These are phyloP conservation scores for Cercophora sp. DNA, from an alignment of 495 filamentous ascomycete species.

Conservation along the genomic window DNA sequence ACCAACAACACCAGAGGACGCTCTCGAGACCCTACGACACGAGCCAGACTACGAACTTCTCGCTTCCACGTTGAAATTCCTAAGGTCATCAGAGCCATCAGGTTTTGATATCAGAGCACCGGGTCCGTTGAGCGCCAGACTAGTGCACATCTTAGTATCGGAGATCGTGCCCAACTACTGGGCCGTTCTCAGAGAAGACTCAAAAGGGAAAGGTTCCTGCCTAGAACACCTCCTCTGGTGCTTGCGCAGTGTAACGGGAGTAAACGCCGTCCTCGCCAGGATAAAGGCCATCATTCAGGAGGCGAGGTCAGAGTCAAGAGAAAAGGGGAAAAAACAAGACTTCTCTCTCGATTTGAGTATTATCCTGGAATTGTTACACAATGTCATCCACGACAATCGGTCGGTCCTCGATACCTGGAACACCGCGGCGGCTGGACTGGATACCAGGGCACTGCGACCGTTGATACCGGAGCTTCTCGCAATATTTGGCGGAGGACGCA, in stretches of 20 bases:
- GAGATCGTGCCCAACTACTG: constrained; percentile 76
- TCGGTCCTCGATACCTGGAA: constrained; percentile 54
- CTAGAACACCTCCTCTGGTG: constrained; percentile 56
- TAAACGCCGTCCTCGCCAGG: constrained; percentile 63
- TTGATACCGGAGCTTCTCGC: constrained; percentile 40
- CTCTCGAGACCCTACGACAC: constrained; percentile 58
- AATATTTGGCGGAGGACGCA: constrained; percentile 64
- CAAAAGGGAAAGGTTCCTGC: constrained; percentile 21
- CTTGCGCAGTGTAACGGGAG: constrained; percentile 66
- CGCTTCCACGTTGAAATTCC: constrained; percentile 45
- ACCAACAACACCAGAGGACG: constrained; percentile 49
- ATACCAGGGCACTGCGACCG: constrained; percentile 12
- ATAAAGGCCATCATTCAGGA: constrained; percentile 53
- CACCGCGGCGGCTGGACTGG: constrained; percentile 10
- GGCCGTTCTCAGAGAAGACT: constrained; percentile 52
- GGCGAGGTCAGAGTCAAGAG: constrained; percentile 28
- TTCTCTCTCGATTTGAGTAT: constrained; percentile 37
- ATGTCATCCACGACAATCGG: constrained; percentile 53
- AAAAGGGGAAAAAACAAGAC: constrained; percentile 32
- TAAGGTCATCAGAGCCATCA: constrained; percentile 35
- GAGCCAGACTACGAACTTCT: constrained; percentile 62
- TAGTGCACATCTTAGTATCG: constrained; percentile 64
- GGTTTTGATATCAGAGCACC: constrained; percentile 60
- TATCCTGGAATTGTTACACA: constrained; percentile 43
- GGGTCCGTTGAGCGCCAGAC: constrained; percentile 60